phyloP scores from a whole-genome alignment of 2,329 filamentous ascomycete species.

The Pseudonectria foliicola region DNA sequence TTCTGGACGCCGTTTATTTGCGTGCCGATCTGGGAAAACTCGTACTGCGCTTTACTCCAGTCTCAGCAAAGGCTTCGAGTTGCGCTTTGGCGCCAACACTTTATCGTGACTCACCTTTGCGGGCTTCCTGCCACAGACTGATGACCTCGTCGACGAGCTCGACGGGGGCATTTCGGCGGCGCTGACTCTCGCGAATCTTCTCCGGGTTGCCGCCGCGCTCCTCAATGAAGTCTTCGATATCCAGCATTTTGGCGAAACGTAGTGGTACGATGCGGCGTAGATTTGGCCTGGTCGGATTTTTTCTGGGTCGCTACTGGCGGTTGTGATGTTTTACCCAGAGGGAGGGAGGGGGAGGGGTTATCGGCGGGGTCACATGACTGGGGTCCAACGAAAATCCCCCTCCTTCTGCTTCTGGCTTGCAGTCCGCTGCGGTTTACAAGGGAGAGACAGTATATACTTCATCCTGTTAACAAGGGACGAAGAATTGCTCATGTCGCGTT shows the following conservation, averaged over 20 bases:
- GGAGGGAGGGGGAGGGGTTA: constrained; percentile 23
- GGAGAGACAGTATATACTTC: too few species aligned
- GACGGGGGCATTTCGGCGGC: constrained; percentile 70
- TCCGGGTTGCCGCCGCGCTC: constrained; percentile 90
- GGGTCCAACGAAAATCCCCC: constrained; percentile 3
- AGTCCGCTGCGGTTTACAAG: background rate
- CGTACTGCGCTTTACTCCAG: constrained; percentile 52
- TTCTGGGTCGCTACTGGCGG: constrained; percentile 5
- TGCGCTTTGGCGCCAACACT: constrained; percentile 4
- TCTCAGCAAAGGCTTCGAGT: constrained; percentile 5
- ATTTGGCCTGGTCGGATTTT: constrained; percentile 16
- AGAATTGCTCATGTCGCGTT: too few species aligned
- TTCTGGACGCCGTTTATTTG: constrained; percentile 87
- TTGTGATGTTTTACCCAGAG: constrained; percentile 13
- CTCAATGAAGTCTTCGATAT: constrained; percentile 70
- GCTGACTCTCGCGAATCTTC: constrained; percentile 86
- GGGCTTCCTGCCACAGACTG: constrained; percentile 75
- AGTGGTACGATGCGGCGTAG: constrained; percentile 11
- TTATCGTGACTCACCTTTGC: constrained; percentile 48
- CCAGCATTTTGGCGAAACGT: constrained; percentile 51
- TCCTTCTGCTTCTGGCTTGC: too few species aligned
- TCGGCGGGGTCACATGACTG: constrained; percentile 16
- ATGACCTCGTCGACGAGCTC: constrained; percentile 89
- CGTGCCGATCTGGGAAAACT: constrained; percentile 69
- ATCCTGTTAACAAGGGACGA: too few species aligned